Evolutionary conservation across 2,329 filamentous ascomycete genomes (phyloP).

Genomic region (Zymoseptoria ardabiliae): DNA sequence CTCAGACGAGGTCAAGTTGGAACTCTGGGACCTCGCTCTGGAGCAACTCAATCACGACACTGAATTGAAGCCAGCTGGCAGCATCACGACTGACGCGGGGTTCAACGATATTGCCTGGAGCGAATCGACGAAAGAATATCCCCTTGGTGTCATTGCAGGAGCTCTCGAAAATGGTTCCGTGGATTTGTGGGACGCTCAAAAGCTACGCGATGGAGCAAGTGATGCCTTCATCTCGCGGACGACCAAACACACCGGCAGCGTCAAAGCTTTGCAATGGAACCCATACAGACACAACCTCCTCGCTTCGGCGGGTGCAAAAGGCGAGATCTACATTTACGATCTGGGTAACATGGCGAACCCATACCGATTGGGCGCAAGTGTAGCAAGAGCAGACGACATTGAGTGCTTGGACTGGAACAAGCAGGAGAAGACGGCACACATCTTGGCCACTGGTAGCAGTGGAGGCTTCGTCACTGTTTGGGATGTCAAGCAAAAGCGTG

Average conservation of each 20-base stretch:
- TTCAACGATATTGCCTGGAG: conserved; percentile 98
- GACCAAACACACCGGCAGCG: conserved; percentile 81
- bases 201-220: conserved; percentile 43
- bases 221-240: conserved; percentile 82
- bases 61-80: conserved; percentile 79
- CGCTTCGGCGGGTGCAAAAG: conserved; percentile 86
- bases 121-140: conserved; percentile 67
- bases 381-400: conserved; percentile 86
- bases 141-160: conserved; percentile 85
- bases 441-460: conserved; percentile 85
- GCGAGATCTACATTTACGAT: conserved; percentile 94
- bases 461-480: conserved; percentile 96
- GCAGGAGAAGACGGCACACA: conserved; percentile 75
- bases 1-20: conserved; percentile 91
- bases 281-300: conserved; percentile 83
- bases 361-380: conserved; percentile 79
- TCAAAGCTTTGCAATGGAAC: conserved; percentile 96
- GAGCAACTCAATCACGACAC: conserved; percentile 67
- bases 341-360: conserved; percentile 82
- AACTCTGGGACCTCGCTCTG: conserved; percentile 89
- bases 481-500: conserved; percentile 97
- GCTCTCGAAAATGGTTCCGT: conserved; percentile 91
- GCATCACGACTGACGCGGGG: conserved; percentile 80
- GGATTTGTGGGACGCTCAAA: conserved; percentile 85
- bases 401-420: conserved; percentile 98